These are phyloP conservation scores for Vinca major DNA, from an alignment of 305 asterid species.

Conservation along the genomic window DNA sequence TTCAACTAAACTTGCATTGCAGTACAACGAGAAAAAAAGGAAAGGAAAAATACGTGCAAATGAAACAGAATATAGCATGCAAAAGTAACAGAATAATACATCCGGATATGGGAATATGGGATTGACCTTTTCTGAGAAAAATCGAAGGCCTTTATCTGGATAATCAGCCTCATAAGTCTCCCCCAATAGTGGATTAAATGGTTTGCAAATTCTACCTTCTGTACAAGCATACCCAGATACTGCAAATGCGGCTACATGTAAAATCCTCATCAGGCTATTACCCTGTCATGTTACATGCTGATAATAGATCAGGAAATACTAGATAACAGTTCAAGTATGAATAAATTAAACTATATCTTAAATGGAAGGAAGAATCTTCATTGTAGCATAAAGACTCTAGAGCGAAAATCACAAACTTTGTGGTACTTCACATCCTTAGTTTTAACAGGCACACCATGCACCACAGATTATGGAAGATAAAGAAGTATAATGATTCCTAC, in stretches of 20 bases:
- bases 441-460: not conserved
- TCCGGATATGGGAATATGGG: constrained; percentile 17
- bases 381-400: not conserved
- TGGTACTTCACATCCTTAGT: not conserved
- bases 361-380: not conserved
- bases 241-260: constrained; percentile 96
- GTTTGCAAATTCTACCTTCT: constrained; percentile 92
- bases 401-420: not conserved
- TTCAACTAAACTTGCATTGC: not conserved
- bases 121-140: constrained; percentile 88
- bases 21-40: not conserved
- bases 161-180: constrained; percentile 97
- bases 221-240: constrained; percentile 97
- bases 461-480: not conserved
- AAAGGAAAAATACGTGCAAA: not conserved
- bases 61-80: not conserved
- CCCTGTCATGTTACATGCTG: constrained; percentile 40
- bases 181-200: constrained; percentile 91
- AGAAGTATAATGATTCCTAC: not conserved
- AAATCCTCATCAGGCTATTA: constrained; percentile 87
- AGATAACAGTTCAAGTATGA: not conserved
- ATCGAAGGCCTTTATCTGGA: constrained; percentile 85
- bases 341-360: not conserved
- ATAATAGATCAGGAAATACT: constrained; percentile 1
- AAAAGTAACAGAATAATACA: constrained; percentile 9